Evolutionary conservation across 2,329 filamentous ascomycete genomes (phyloP), one percentile per base, ranked within the genome.

Genomic region (Phyllosticta citriasiana): DNA sequence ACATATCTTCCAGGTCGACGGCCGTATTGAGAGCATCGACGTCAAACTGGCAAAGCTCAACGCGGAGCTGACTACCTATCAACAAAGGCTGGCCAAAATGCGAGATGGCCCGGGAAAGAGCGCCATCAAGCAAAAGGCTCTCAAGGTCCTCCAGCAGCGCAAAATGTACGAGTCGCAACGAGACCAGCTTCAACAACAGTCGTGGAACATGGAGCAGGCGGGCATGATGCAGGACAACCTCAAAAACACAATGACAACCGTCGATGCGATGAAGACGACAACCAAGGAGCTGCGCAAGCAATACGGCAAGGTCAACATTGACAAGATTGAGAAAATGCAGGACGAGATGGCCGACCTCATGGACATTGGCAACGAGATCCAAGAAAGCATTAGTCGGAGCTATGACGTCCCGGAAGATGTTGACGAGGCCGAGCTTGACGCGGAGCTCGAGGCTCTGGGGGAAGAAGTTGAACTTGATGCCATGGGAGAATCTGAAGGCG

Each of bases 131-230:
- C 87, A 95, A 71, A 97, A 97, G 72, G 93, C 93, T 2, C 87
- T 96, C 69, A 96, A 96, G 70, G 86, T 97, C 10, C 86, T 97
- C 2, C 91, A 96, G 77, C 88, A 91, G 63, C 88, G 93, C 67
- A 96, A 96, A 73, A 88, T 92, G 76, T 96, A 96, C 84, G 94
- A 99, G 77, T 82, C 84, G 3, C 91, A 97, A 76, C 90, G 93
- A 66, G 91, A 97, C 70, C 92, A 97, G 77, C 85, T 97, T 59
- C 89, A 96, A 77, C 84, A 88, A 66, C 94, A 99, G 77, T 90
- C 90, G 24, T 97, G 92, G 92, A 97, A 97, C 78, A 97, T 99
- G 92, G 92, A 97, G 78, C 92, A 97, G 77, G 92, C 93, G 2
- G 88, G 89, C 73, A 95, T 92, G 83, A 97, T 97, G 93, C 91